Conservation (phyloP, 2,329 filamentous ascomycete species). For the Trichoderma oligosporum region DNA sequence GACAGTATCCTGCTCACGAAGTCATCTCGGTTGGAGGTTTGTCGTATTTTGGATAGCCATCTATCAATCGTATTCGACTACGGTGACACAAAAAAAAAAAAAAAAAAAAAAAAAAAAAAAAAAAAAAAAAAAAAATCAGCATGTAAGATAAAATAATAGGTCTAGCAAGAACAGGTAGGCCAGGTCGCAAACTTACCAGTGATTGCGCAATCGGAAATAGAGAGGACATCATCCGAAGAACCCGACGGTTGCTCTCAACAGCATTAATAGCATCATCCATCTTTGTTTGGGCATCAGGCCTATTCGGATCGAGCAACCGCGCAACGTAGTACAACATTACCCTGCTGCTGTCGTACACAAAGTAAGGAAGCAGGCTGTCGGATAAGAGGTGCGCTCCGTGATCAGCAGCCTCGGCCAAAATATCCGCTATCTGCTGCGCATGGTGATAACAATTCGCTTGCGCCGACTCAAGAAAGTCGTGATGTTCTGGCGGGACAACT, state of each 20-base stretch:
- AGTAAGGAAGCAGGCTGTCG: conserved; percentile 44
- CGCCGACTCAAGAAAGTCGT: conserved; percentile 35
- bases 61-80: conserved; percentile 39
- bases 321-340: conserved; percentile 49
- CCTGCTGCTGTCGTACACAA: conserved; percentile 45
- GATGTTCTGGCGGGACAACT: conserved; percentile 38
- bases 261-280: conserved; percentile 38
- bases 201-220: conserved; percentile 40
- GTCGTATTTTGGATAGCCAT: conserved; percentile 39
- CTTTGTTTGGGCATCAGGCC: conserved; percentile 34
- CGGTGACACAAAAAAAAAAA: too few species aligned
- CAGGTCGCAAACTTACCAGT: conserved; percentile 34
- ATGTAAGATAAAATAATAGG: not conserved
- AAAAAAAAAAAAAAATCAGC: too few species aligned
- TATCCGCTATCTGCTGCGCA: conserved; percentile 37
- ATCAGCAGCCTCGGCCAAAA: conserved; percentile 38
- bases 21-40: conserved; percentile 26
- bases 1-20: conserved; percentile 24
- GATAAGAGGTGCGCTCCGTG: conserved; percentile 41
- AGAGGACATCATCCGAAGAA: conserved; percentile 36
- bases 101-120: too few species aligned
- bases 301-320: conserved; percentile 37
- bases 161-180: too few species aligned
- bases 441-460: conserved; percentile 39
- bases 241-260: conserved; percentile 39